Base-by-base conservation (phyloP, 345 rosid genomes). In the Draba incana region DNA sequence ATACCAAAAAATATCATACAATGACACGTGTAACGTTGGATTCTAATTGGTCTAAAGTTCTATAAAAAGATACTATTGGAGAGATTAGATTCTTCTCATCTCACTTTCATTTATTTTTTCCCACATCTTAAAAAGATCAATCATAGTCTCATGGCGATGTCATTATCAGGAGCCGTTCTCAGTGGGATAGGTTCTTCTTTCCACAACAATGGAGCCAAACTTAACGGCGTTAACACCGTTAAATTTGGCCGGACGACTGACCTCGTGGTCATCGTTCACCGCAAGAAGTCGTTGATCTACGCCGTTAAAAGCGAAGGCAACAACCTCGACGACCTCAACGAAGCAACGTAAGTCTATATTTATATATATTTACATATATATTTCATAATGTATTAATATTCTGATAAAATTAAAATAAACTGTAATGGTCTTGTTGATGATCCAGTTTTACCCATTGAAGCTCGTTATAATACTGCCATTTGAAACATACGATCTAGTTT, bases 81-180 rank as follows among this genome's bases (percentile, higher is more conserved):
- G 14, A 8, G 15, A 5, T n/a, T n/a, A 70, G 3, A 52, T 44
- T 2, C 15, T 70, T 31, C 68, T 45, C 69, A 71, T 46, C 75
- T 62, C 49, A 54, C 31, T 44, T 54, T 31, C 7, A 9, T 44
- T n/a, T 9, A 6, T 45, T 43, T 35, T 35, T 6, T 6, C 37
- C 51, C 14, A 50, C 66, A 47, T 30, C 44, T 41, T 11, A 7
- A 11, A 42, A 4, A 45, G 11, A 5, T 8, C 5, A 0, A 0
- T 20, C n/a, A n/a, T n/a, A n/a, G 20, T 58, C 10, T 58, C 50
- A 69, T 69, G 74, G 74, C 74, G 8, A 69, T 69, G 74, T 60
- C 74, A 35, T 35, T 71, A 20, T 71, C 75, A 35, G 75, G 75
- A 53, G 69, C 69, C 35, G 48, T 71, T 54, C 69, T 71, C 25